phyloP scores from a whole-genome alignment of 495 filamentous ascomycete species.

The Rhypophila decipiens region DNA sequence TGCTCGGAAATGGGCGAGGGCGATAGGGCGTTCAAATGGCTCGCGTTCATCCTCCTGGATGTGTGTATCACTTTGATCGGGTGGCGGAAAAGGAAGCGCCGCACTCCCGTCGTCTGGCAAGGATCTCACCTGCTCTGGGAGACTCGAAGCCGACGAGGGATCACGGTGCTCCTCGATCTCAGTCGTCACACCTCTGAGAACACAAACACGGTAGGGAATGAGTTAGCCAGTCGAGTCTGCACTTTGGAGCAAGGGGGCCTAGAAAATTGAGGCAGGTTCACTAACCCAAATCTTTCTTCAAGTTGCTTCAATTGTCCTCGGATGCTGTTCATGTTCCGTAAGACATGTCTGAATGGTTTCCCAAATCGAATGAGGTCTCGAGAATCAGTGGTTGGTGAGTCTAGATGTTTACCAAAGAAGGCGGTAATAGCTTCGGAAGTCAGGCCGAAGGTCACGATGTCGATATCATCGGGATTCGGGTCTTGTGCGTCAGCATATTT shows the following conservation, averaged over 20 bases:
- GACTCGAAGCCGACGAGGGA: too few species aligned
- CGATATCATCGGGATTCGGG: slow-evolving; percentile 3
- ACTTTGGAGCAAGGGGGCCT: too few species aligned
- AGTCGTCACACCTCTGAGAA: too few species aligned
- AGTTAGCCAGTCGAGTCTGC: too few species aligned
- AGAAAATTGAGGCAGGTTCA: too few species aligned
- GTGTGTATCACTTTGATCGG: too few species aligned
- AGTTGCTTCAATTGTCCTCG: slow-evolving; percentile 1
- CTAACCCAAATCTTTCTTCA: neutral
- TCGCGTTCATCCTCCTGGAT: neutral
- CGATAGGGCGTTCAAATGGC: neutral
- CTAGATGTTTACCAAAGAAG: neutral
- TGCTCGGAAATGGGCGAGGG: slow-evolving; percentile 10
- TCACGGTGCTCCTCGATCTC: too few species aligned
- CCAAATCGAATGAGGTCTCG: neutral
- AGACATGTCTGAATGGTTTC: slow-evolving; percentile 3
- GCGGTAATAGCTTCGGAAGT: slow-evolving; percentile 1
- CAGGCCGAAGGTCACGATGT: slow-evolving; percentile 6
- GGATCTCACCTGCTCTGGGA: too few species aligned
- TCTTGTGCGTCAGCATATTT: neutral
- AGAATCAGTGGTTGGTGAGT: neutral
- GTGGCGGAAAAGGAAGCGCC: neutral
- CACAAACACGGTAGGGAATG: too few species aligned
- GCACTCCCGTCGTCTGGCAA: neutral
- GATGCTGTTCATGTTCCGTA: neutral